Evolutionary conservation across 768 basidiomycete species (phyloP), one percentile per base, ranked within the genome.

Genomic region (Candolleomyces aberdarensis): DNA sequence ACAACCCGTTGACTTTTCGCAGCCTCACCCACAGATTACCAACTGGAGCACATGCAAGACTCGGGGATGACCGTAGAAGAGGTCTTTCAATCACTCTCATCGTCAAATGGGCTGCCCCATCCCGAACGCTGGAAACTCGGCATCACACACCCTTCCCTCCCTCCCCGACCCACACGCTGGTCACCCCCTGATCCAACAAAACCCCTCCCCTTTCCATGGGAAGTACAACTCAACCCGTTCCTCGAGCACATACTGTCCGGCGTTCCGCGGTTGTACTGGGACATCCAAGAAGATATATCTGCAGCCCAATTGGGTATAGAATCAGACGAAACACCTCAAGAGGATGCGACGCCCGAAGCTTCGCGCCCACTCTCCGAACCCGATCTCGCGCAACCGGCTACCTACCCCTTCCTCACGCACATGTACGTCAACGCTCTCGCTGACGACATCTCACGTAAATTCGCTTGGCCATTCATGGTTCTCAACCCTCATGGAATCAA

Each of bases 371-470:
- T 69, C 78, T 62, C 71, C 15, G 60, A 67, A 1, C 67, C 73
- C 3, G 81, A 83, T 62, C 66, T 71, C 51, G 72, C 79, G n/a
- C 84, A 88, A 67, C 85, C 86, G 0, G 87, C 86, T n/a, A 86
- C 87, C 8, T 80, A 72, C 67, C 87, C 87, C 0, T 80, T 85
- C 60, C 71, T 86, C 49, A 81, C 82, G 8, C 76, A 80, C 59
- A 78, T 89, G 78, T 78, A 76, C 64, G 80, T 89, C 70, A 77
- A 75, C 59, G 77, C 71, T 3, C 74, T 87, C 22, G 83, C 80
- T 19, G 83, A 82, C 53, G 83, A 85, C 63, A 72, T 78, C 1
- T 74, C 76, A n/a, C 72, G 75, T 0, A 69, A 63, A 13, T 83
- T 84, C 66, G 80, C 76, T 15, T 87, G 86, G 87, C 83, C 84